Conservation (phyloP, 2,329 filamentous ascomycete genomes). For the Talaromyces sp. region DNA sequence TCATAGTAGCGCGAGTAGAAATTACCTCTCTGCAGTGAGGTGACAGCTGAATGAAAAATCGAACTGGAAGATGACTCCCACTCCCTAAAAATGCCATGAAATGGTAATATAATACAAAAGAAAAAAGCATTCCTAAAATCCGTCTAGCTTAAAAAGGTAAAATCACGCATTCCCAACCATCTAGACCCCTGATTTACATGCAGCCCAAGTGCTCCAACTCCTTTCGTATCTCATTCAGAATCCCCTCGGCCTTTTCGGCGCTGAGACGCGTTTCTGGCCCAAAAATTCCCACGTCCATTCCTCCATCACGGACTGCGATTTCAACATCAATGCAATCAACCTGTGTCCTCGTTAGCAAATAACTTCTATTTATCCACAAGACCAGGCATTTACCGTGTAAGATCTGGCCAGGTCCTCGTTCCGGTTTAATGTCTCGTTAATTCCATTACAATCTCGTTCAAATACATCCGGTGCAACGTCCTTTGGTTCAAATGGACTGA, state of each 20-base stretch:
- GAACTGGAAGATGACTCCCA: background rate
- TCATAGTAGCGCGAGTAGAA: background rate
- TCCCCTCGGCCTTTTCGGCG: conserved; percentile 6
- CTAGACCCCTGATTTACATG: background rate
- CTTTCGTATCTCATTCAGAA: conserved; percentile 14
- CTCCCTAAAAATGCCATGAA: background rate
- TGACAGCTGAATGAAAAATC: background rate
- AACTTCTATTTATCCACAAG: background rate
- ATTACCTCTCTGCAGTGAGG: background rate
- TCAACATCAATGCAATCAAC: conserved; percentile 50
- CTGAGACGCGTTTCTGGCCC: conserved; percentile 28
- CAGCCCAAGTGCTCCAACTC: conserved; percentile 10
- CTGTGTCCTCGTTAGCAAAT: conserved; percentile 23
- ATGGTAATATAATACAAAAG: background rate
- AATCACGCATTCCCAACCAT: background rate
- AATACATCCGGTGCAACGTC: background rate
- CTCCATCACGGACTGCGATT: conserved; percentile 43
- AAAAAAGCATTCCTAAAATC: background rate
- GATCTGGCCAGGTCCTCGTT: conserved; percentile 3
- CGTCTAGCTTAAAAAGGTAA: background rate
- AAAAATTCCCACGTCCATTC: conserved; percentile 50
- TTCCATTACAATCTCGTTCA: background rate
- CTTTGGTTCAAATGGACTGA: conserved; percentile 1
- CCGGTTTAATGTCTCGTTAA: background rate
- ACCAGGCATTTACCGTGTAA: conserved; percentile 14